Percentiles rank a stretch among this genome's conserved stretches.
phyloP scores from a whole-genome alignment of 2,329 filamentous ascomycete species.

The Colletotrichum gloeosporioides region DNA sequence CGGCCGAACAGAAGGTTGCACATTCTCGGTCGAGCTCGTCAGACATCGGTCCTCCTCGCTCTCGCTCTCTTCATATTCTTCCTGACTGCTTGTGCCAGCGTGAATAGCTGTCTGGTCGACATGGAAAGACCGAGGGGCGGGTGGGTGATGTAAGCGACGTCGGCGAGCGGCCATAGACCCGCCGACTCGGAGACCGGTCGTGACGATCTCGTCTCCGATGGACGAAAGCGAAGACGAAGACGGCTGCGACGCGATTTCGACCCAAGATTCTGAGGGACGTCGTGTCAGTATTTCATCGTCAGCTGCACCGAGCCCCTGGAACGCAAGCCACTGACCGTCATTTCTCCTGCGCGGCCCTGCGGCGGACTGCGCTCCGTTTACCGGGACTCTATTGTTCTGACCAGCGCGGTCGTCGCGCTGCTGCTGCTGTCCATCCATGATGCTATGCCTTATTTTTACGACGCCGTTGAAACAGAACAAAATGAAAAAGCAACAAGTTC shows the following conservation, averaged over 20 bases:
- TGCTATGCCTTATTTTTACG: background rate
- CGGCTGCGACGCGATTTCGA: conserved; percentile 90
- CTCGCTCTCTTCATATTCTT: conserved; percentile 93
- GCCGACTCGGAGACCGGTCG: conserved; percentile 82
- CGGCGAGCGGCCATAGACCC: conserved; percentile 68
- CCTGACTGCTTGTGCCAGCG: conserved; percentile 75
- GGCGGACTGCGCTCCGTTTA: conserved; percentile 15
- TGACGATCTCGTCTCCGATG: conserved; percentile 86
- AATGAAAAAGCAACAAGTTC: background rate
- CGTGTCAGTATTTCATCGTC: background rate
- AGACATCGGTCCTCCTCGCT: conserved; percentile 80
- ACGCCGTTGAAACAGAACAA: background rate
- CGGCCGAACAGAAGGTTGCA: conserved; percentile 33
- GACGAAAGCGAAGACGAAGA: conserved; percentile 93
- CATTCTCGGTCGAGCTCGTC: conserved; percentile 64
- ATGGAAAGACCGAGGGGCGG: conserved; percentile 37
- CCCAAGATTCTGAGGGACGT: conserved; percentile 80
- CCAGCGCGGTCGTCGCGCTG: conserved; percentile 25
- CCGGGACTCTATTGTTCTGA: conserved; percentile 24
- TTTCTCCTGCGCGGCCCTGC: conserved; percentile 20
- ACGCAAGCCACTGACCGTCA: conserved; percentile 24
- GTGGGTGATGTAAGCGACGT: conserved; percentile 45
- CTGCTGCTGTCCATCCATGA: conserved; percentile 18
- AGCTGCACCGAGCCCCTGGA: conserved; percentile 8
- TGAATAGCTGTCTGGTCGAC: conserved; percentile 44